phyloP scores from a whole-genome alignment of 2,329 filamentous ascomycete genomes.

The Xylariales sp. region DNA sequence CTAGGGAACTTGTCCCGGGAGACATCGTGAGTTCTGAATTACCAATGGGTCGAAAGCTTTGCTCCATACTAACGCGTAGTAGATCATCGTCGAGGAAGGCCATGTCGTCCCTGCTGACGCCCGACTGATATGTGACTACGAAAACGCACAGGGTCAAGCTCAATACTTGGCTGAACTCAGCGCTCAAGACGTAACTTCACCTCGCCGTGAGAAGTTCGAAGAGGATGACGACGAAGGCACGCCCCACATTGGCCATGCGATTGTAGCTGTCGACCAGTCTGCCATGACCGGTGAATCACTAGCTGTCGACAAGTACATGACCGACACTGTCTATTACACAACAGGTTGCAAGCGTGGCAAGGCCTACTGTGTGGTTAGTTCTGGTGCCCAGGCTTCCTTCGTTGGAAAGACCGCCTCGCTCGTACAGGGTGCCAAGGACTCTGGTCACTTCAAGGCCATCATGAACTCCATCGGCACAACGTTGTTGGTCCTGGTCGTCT shows the following conservation, averaged over 20 bases:
- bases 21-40: constrained; percentile 54
- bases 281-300: constrained; percentile 72
- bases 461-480: constrained; percentile 72
- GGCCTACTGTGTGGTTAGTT: constrained; percentile 60
- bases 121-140: constrained; percentile 66
- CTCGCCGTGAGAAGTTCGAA: constrained; percentile 55
- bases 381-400: constrained; percentile 64
- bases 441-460: constrained; percentile 73
- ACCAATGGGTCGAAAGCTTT: neutral
- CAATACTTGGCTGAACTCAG: constrained; percentile 62
- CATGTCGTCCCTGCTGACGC: constrained; percentile 62
- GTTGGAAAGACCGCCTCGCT: constrained; percentile 67
- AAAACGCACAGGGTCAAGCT: constrained; percentile 60
- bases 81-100: constrained; percentile 66
- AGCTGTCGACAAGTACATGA: constrained; percentile 69
- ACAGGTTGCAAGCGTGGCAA: constrained; percentile 73
- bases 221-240: constrained; percentile 54
- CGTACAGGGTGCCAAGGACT: constrained; percentile 65
- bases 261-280: constrained; percentile 68
- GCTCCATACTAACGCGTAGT: constrained; percentile 6
- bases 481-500: constrained; percentile 66
- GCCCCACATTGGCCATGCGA: constrained; percentile 55
- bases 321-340: constrained; percentile 67
- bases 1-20: constrained; percentile 66
- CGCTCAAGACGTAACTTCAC: constrained; percentile 45